Percentiles rank a stretch among this genome's conserved stretches.
phyloP scores from a whole-genome alignment of 2,329 filamentous ascomycete species.

The Lecanoromycetidae sp. region DNA sequence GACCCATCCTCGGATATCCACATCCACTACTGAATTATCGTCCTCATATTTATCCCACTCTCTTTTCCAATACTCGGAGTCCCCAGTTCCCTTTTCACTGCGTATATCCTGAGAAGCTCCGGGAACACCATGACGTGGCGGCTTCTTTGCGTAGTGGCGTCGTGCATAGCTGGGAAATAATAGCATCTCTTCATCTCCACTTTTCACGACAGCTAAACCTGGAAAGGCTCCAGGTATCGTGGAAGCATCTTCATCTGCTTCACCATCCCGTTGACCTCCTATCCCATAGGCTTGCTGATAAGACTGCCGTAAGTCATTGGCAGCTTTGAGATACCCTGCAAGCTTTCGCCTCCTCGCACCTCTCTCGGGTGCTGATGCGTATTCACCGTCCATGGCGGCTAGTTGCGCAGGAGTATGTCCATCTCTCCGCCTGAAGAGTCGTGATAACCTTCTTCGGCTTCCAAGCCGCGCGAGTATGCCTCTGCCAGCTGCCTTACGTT shows the following conservation, averaged over 20 bases:
- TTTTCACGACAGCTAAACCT: slow-evolving; percentile 66
- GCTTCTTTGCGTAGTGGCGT: slow-evolving; percentile 44
- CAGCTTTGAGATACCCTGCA: slow-evolving; percentile 58
- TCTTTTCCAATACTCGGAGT: slow-evolving; percentile 62
- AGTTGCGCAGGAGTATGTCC: slow-evolving; percentile 16
- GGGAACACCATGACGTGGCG: slow-evolving; percentile 27
- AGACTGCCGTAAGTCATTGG: slow-evolving; percentile 57
- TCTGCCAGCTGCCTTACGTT: slow-evolving; percentile 38
- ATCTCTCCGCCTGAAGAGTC: slow-evolving; percentile 23
- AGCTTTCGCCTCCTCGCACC: slow-evolving; percentile 69
- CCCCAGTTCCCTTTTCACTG: slow-evolving; percentile 36
- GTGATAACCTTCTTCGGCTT: slow-evolving; percentile 25
- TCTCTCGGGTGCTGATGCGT: slow-evolving; percentile 40
- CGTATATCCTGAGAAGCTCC: slow-evolving; percentile 26
- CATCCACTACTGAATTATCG: slow-evolving; percentile 75
- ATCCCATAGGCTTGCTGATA: slow-evolving; percentile 47
- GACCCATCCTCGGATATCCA: slow-evolving; percentile 92
- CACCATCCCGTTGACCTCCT: slow-evolving; percentile 37
- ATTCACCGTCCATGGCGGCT: slow-evolving; percentile 21
- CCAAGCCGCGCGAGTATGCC: slow-evolving; percentile 33
- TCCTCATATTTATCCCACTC: slow-evolving; percentile 73
- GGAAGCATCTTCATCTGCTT: slow-evolving; percentile 32
- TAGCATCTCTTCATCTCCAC: slow-evolving; percentile 82
- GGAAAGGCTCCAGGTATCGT: slow-evolving; percentile 67
- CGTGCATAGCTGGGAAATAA: slow-evolving; percentile 90